These are phyloP conservation scores for Phytophthora hibernalis DNA, from an alignment of 352 stramenopile genomes.

Conservation along the genomic window DNA sequence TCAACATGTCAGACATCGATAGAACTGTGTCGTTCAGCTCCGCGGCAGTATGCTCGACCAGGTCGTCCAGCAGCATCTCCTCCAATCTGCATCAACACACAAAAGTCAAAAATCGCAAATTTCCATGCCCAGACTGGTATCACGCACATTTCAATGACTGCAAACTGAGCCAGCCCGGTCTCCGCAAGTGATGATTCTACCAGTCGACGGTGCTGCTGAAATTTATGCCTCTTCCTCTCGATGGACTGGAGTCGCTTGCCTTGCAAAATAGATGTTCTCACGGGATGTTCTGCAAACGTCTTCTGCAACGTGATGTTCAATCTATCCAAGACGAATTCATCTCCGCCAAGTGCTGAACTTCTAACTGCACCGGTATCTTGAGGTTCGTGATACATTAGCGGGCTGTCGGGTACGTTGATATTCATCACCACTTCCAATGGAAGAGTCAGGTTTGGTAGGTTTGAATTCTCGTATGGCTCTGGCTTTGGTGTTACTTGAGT, in stretches of 20 bases:
- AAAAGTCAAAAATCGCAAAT: not conserved
- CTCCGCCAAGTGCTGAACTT: not conserved
- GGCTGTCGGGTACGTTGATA: slow-evolving; percentile 31
- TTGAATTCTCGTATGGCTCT: not conserved
- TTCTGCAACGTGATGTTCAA: slow-evolving; percentile 1
- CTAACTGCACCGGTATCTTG: not conserved
- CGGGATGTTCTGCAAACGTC: slow-evolving; percentile 1
- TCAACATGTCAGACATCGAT: slow-evolving; percentile 48
- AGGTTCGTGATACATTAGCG: not conserved
- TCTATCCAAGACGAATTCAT: not conserved
- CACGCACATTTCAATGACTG: slow-evolving; percentile 72
- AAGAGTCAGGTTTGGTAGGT: slow-evolving; percentile 33
- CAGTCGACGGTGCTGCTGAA: slow-evolving; percentile 58
- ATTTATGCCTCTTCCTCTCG: slow-evolving; percentile 59
- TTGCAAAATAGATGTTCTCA: slow-evolving; percentile 31
- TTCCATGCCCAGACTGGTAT: not conserved
- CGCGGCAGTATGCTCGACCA: slow-evolving; percentile 43
- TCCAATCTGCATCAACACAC: slow-evolving; percentile 40
- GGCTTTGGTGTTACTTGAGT: not conserved
- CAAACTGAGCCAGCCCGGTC: slow-evolving; percentile 63
- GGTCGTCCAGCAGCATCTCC: slow-evolving; percentile 52
- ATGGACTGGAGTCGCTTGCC: slow-evolving; percentile 39
- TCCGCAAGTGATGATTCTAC: slow-evolving; percentile 63
- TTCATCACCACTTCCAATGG: slow-evolving; percentile 62
- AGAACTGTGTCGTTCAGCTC: slow-evolving; percentile 50